Conservation (phyloP, 2,329 filamentous ascomycete species). For the Dactylellina haptotyla region DNA sequence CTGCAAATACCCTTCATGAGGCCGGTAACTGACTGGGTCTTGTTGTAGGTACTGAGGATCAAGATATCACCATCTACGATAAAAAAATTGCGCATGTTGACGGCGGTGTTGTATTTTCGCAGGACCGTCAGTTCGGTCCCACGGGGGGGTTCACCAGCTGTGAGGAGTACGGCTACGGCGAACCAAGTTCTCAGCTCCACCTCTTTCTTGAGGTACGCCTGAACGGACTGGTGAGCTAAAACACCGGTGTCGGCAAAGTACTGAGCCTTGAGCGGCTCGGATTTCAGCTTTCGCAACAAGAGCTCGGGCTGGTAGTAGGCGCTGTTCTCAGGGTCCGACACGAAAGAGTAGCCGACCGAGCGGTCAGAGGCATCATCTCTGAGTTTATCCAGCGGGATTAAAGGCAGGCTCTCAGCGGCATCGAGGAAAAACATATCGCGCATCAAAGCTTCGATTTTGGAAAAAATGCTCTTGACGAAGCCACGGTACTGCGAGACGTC, state of each 20-base stretch:
- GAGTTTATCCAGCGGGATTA: no score
- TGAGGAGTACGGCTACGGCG: constrained; percentile 1
- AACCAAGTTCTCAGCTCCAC: constrained; percentile 5
- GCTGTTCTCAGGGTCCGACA: no score
- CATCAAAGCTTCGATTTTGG: no score
- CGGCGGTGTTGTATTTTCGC: background rate
- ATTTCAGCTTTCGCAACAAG: no score
- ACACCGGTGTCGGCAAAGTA: no score
- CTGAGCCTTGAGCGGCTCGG: no score
- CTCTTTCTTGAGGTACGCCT: background rate
- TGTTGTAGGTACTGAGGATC: constrained; percentile 13
- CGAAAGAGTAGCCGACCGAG: no score
- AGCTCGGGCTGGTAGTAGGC: no score
- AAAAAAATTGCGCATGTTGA: background rate
- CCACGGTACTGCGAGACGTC: background rate
- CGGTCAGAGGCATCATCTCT: no score
- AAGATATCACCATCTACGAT: constrained; percentile 10
- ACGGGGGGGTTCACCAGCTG: constrained; percentile 9
- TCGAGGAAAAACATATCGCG: no score
- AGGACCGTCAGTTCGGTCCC: constrained; percentile 8
- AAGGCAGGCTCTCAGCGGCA: no score
- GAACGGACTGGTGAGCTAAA: no score
- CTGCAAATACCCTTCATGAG: background rate
- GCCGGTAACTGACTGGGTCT: constrained; percentile 4
- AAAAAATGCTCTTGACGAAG: background rate